A percentile compares a stretch with the other conserved stretches of the same genome.
Conservation (phyloP, 108 stramenopile genomes). For the Skeletonema costatum region DNA sequence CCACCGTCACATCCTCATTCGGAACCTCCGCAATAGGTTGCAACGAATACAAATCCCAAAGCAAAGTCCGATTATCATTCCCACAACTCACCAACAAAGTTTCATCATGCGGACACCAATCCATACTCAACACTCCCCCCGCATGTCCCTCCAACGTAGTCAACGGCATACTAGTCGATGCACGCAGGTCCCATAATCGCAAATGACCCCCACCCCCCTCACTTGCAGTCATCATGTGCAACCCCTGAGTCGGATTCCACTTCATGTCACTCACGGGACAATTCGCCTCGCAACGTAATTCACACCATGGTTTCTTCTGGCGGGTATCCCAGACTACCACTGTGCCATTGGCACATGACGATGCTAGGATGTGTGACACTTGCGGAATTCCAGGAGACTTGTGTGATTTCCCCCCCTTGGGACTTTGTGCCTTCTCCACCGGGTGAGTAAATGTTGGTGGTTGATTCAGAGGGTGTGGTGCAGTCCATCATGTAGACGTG, state of each 20-base stretch:
- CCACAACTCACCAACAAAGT: constrained; percentile 82
- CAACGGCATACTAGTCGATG: constrained; percentile 92
- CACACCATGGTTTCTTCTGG: constrained; percentile 95
- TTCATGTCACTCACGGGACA: constrained; percentile 80
- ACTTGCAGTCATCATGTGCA: constrained; percentile 93
- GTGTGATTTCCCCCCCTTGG: constrained; percentile 84
- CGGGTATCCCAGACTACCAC: constrained; percentile 96
- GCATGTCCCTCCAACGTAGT: constrained; percentile 87
- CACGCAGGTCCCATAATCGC: constrained; percentile 93
- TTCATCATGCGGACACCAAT: constrained; percentile 97
- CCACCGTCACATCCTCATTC: constrained; percentile 51
- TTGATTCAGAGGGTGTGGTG: not conserved
- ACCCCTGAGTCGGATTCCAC: constrained; percentile 96
- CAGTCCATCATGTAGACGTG: constrained; percentile 65
- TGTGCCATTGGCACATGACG: constrained; percentile 81
- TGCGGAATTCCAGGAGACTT: constrained; percentile 96
- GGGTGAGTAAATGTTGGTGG: constrained; percentile 17
- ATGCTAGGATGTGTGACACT: constrained; percentile 94
- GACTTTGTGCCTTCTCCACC: constrained; percentile 11
- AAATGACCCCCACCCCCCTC: constrained; percentile 93
- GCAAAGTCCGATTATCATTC: constrained; percentile 94
- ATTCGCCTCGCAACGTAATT: constrained; percentile 67
- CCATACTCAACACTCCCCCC: constrained; percentile 88
- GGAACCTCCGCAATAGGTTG: constrained; percentile 91
- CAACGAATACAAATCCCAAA: constrained; percentile 93